A percentile compares a stretch with the other conserved stretches of the same genome.
Conservation (phyloP, 208 protist genomes). For the Herpetomonas muscarum region DNA sequence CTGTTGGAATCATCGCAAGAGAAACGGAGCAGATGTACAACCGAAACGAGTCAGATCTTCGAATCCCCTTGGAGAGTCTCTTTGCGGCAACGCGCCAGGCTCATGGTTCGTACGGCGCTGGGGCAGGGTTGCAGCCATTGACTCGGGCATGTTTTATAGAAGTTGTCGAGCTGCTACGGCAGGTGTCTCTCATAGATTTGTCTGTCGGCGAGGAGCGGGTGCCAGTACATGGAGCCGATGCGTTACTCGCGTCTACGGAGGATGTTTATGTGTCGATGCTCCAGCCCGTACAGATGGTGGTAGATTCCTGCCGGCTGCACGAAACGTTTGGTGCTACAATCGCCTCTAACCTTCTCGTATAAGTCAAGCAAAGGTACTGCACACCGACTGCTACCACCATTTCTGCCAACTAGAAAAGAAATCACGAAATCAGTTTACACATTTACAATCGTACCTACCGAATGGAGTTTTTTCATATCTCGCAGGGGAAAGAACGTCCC, state of each 20-base stretch:
- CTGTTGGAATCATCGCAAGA: constrained; percentile 56
- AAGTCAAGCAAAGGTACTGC: too few relatives aligned
- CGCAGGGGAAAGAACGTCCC: too few relatives aligned
- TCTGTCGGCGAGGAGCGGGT: constrained; percentile 73
- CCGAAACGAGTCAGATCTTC: constrained; percentile 35
- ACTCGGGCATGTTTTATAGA: constrained; percentile 44
- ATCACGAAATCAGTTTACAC: too few relatives aligned
- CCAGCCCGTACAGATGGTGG: constrained; percentile 76
- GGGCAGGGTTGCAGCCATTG: not conserved
- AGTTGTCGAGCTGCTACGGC: constrained; percentile 64
- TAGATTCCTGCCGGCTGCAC: constrained; percentile 78
- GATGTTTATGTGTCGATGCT: constrained; percentile 66
- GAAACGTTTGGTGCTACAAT: constrained; percentile 53
- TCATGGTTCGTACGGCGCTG: constrained; percentile 14
- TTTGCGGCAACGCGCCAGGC: constrained; percentile 40
- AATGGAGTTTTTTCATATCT: too few relatives aligned
- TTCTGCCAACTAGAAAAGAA: too few relatives aligned
- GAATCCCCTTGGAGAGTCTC: constrained; percentile 56
- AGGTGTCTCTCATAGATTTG: constrained; percentile 79
- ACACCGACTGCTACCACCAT: too few relatives aligned
- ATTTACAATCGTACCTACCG: too few relatives aligned
- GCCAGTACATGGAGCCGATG: constrained; percentile 42
- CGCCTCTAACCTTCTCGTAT: constrained; percentile 4
- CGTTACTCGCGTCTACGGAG: constrained; percentile 56
- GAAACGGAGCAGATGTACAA: constrained; percentile 60